phyloP scores from a whole-genome alignment of 352 stramenopile species.

The Phytophthora uliginosa region DNA sequence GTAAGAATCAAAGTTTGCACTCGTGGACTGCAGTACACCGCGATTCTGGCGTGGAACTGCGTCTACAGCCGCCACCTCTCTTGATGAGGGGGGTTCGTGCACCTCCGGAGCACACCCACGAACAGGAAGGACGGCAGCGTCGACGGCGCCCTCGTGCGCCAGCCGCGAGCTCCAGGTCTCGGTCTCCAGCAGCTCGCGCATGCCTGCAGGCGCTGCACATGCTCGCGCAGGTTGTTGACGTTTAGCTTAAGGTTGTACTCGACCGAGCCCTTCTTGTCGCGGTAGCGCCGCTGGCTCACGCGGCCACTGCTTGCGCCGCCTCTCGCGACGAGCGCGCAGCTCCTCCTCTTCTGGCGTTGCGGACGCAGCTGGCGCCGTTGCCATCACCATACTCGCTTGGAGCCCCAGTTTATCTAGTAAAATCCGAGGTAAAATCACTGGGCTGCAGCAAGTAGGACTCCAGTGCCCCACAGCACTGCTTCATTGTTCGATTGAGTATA shows the following conservation, averaged over 20 bases:
- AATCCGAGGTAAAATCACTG: no score
- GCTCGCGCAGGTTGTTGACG: constrained; percentile 67
- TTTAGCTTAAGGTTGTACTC: constrained; percentile 79
- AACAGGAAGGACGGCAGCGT: no score
- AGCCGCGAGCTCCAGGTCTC: constrained; percentile 56
- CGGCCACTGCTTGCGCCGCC: constrained; percentile 67
- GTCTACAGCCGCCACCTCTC: constrained; percentile 66
- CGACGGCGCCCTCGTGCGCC: constrained; percentile 39
- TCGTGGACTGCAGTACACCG: constrained; percentile 21
- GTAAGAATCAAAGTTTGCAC: no score
- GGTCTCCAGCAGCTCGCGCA: constrained; percentile 55
- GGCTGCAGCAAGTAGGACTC: no score
- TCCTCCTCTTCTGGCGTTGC: constrained; percentile 12
- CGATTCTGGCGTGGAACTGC: constrained; percentile 57
- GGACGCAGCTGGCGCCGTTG: no score
- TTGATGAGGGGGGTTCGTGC: constrained; percentile 39
- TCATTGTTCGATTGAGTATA: no score
- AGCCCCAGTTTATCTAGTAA: no score
- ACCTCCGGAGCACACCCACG: no score
- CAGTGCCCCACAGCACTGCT: no score
- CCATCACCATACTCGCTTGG: no score
- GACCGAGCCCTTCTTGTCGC: constrained; percentile 69
- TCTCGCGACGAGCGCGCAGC: constrained; percentile 34
- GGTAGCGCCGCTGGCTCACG: constrained; percentile 76
- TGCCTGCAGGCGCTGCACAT: constrained; percentile 61